Base-by-base conservation (phyloP, 1,284 basidiomycete genomes). In the Ceratobasidium theobromae region DNA sequence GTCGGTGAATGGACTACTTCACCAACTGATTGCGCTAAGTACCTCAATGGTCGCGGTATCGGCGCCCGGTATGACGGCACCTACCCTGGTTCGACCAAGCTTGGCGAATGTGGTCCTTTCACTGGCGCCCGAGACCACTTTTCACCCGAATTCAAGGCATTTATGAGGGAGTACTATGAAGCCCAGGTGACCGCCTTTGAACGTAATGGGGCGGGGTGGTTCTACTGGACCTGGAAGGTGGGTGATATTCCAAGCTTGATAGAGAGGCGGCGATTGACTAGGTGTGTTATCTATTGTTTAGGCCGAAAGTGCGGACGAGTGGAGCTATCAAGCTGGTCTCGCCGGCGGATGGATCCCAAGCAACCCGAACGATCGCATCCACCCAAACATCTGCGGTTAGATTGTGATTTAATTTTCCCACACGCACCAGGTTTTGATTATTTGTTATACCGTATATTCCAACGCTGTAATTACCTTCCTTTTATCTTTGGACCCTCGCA, bases 1-100 rank as follows among this genome's bases (percentile, higher is more conserved):
- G 88, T 93, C 46, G 92, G 91, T 62, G 91, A 94, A 78, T 94
- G 91, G 90, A 84, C 89, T 0, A 83, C 89, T 32, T 91, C 91
- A 0, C 78, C 84, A 64, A 95, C 86, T 9, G 94, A 97, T 75
- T 97, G 94, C 72, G 93, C 94, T 16, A 86, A 79, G 71, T 93
- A 81, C 71, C 65, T 77, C 53, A 77, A 77, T 70, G 69, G 69
- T 6, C 68, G 69, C 16, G 66, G 68, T 14, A 28, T 65, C 45
- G 91, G 91, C 18, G 80, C 89, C 6, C 83, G 93, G 53, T 96
- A 90, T 74, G 93, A 92, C 71, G 93, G 92, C 23, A 78, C 84
- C 3, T 87, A 81, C 73, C 74, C 84, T n/a, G 88, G 87, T 25
- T 88, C 88, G 1, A 76, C 80, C 0, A 74, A 74, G 35, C 81